Base-by-base conservation (phyloP, 768 basidiomycete species). In the Suillus placidus region DNA sequence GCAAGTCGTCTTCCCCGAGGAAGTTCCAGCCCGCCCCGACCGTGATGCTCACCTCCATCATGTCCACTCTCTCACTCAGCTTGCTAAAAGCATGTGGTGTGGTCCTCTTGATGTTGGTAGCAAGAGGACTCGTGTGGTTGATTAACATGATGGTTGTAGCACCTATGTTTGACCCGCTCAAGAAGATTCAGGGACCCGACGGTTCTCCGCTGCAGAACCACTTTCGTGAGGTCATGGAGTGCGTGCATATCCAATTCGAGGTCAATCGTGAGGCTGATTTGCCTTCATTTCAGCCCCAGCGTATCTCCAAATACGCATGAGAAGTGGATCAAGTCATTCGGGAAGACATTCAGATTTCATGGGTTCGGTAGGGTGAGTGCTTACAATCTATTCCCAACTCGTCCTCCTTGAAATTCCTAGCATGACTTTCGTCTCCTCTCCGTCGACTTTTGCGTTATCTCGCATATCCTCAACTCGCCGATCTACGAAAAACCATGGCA, bases 401-500 rank as follows among this genome's bases (percentile, higher is more conserved):
- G 32, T n/a, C 9, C 34, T 66, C 34, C 61, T 60, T 20, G 14
- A 3, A 35, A 60, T 10, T 12, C n/a, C 12, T 64, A 86, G 84
- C 81, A 84, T 66, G 86, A 88, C 68, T 82, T 82, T 67, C 83
- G 86, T 47, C 70, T 88, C 26, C 76, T 88, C 73, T 80, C 85
- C 0, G 81, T 85, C 61, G 86, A 88, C 70, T 76, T 83, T 62
- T 80, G 81, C 13, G 82, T 80, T 14, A 71, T 85, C 12, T 74
- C 81, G 6, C 83, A 86, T 72, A 74, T 88, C 40, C 77, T 87
- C 32, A 82, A 75, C 68, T 83, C 83, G 1, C 68, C 84, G 0
- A 68, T 73, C 6, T 88, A 83, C 65, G 81, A 86, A 69, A 88
- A 85, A 70, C 86, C 86, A 8, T 85, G 84, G 84, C 84, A 85